phyloP scores from a whole-genome alignment of 2,329 filamentous ascomycete genomes.

The Fusarium sp. region DNA sequence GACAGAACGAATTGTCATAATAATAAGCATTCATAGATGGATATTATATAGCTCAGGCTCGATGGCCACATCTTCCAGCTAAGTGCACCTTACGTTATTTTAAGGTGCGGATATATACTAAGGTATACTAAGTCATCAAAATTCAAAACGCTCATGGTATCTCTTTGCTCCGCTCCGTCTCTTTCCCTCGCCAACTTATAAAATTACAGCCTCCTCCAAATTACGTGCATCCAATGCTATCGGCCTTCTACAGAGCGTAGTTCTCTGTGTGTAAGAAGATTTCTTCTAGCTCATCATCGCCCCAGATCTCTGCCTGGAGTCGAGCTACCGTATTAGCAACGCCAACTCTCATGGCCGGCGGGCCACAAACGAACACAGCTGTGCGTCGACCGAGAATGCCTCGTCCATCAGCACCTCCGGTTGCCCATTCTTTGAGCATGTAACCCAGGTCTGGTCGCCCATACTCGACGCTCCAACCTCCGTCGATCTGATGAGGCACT shows the following conservation, averaged over 20 bases:
- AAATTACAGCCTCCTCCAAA: conserved; percentile 36
- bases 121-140: conserved; percentile 33
- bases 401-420: conserved; percentile 72
- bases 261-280: conserved; percentile 96
- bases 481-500: conserved; percentile 73
- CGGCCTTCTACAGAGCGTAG: conserved; percentile 75
- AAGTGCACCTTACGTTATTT: neutral
- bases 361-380: conserved; percentile 93
- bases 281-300: conserved; percentile 82
- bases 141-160: conserved; percentile 47
- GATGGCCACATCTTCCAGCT: conserved; percentile 29
- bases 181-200: conserved; percentile 17
- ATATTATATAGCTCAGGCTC: conserved; percentile 34
- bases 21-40: conserved; percentile 19
- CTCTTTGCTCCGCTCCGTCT: conserved; percentile 28
- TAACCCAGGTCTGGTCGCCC: conserved; percentile 88
- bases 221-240: neutral
- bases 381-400: conserved; percentile 82
- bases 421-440: conserved; percentile 85
- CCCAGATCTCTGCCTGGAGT: conserved; percentile 86
- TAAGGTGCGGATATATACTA: conserved; percentile 18
- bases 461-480: conserved; percentile 93
- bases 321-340: conserved; percentile 87
- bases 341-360: conserved; percentile 85
- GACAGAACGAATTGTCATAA: neutral